Base-by-base conservation (phyloP, 225 moss, liverwort and hornwort species). In the Polytrichum commune region DNA sequence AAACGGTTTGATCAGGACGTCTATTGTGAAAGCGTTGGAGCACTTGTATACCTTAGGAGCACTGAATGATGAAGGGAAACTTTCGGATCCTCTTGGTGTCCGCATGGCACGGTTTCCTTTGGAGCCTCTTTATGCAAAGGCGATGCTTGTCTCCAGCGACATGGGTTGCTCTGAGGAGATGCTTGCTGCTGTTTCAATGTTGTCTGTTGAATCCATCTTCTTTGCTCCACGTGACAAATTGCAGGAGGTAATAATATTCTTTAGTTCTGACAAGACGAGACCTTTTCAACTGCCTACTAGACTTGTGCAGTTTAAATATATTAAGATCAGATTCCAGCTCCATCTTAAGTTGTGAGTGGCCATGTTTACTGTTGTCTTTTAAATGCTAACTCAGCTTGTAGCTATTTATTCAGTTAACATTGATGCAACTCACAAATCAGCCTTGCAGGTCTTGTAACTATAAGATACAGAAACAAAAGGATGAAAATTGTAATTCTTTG, bases 141-240 rank as follows among this genome's bases (percentile, higher is more conserved):
- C 98, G 20, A 89, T 95, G 87, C 81, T 98, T 70, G 83, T 89
- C 67, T 95, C 98, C 25, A 82, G 84, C 65, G 85, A 79, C 58
- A 90, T 93, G 77, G 85, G 85, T 53, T 98, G 98, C 82, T 90
- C 91, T n/a, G 92, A 93, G 74, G 98, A 98, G 80, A 98, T 98
- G 95, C 82, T 98, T 75, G 94, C 90, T 54, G 87, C 91, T 60
- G 91, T 98, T 46, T 88, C 95, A 58, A 93, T 98, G 93, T 84
- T 98, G 62, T 98, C 98, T 38, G 95, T 93, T 27, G 98, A 98
- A 76, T 95, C 93, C 18, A 86, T 98, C 19, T 93, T 98, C 77
- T 93, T 85, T 65, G 90, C 90, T 27, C 98, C 98, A 8, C 88
- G 93, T 26, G 93, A 95, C 72, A 98, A 95, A 85, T 74, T 93